Evolutionary conservation across 2,329 filamentous ascomycete genomes (phyloP).

Genomic region (Bertia moriformis): DNA sequence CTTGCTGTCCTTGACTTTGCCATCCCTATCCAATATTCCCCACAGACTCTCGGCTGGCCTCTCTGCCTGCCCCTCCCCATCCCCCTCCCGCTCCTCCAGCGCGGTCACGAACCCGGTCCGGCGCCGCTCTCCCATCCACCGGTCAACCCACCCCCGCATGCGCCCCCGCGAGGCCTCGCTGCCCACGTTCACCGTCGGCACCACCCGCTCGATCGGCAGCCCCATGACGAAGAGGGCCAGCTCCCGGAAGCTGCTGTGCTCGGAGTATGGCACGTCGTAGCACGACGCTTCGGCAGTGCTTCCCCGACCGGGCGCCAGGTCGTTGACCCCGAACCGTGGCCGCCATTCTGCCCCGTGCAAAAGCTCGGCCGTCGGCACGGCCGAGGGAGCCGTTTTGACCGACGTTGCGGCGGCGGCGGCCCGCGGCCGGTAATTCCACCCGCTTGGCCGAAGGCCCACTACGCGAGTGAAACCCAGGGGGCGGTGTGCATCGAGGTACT

Average conservation of each 20-base stretch:
- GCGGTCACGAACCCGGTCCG: conserved; percentile 35
- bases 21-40: too few species aligned
- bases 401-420: conserved; percentile 36
- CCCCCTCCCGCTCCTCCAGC: conserved; percentile 22
- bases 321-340: conserved; percentile 53
- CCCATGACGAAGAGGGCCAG: conserved; percentile 85
- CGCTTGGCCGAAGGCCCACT: conserved; percentile 80
- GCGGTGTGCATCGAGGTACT: conserved; percentile 70
- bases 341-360: conserved; percentile 57
- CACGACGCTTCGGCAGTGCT: conserved; percentile 71
- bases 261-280: conserved; percentile 88
- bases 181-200: conserved; percentile 80
- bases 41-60: too few species aligned
- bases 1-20: conserved; percentile 23
- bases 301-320: conserved; percentile 70
- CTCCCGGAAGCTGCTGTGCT: conserved; percentile 90
- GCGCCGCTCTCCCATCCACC: conserved; percentile 43
- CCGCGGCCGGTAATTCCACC: conserved; percentile 80
- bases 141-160: conserved; percentile 53
- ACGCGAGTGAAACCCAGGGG: conserved; percentile 74
- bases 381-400: conserved; percentile 31
- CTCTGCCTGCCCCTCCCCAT: conserved; percentile 7
- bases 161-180: conserved; percentile 38
- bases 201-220: conserved; percentile 71
- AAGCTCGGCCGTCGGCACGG: conserved; percentile 31